Evolutionary conservation across 1,139 yeast species (phyloP), one percentile per base, ranked within the genome.

Genomic region (Scheffersomyces titani): DNA sequence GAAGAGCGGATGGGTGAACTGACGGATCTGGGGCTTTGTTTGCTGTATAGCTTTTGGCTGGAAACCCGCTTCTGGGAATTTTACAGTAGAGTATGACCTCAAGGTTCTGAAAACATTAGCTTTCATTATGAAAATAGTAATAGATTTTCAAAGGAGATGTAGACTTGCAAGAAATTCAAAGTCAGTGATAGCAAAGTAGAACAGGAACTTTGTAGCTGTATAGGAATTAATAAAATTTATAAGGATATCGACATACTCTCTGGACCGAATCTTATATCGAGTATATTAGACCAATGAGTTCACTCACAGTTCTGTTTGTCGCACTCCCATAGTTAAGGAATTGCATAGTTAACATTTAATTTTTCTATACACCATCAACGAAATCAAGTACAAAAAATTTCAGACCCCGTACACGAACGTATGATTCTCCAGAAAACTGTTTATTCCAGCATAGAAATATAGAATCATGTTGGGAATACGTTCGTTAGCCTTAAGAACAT

Each of bases 1-100:
- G 50, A 75, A 68, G 20, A 78, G 64, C 5, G 84, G 81, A 57
- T 65, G 69, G 54, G 68, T 70, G 64, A 80, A 80, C 60, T 80
- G 77, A 22, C 75, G 65, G 19, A 80, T 57, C 22, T 61, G 68
- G 6, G 83, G 83, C 58, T 76, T 76, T 3, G 62, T 40, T 9
- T 57, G 60, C 18, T 46, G 22, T 16, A 19, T 9, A 6, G 16
- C 16, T n/a, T 46, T 46, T 7, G 24, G 22, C 6, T 46, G 49
- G 16, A 46, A 46, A 20, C 54, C 50, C 11, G 59, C 57, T 50
- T 60, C 60, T n/a, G 67, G 66, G 54, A 64, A 62, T 40, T 53
- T 56, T 6, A 58, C 61, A 44, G 59, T 53, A 19, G 50, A 52
- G 48, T 53, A 52, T 19, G 51, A 51, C 52, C 55, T 51, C 21